Conservation (phyloP, 2,329 filamentous ascomycete species). For the Colletotrichum paranaense region DNA sequence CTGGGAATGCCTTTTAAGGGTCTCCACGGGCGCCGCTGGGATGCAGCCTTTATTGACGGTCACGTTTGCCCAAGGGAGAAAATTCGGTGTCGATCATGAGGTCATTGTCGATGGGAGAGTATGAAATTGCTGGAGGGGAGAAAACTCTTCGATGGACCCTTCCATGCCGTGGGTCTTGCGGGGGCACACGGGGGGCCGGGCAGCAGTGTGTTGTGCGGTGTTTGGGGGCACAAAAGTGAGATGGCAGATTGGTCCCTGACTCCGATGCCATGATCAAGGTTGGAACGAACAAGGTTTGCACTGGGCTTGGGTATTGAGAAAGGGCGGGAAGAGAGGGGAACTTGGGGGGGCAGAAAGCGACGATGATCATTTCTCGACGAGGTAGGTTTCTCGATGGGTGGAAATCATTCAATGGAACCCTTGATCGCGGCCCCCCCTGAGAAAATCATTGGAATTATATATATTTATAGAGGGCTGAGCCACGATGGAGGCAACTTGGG, state of each 20-base stretch:
- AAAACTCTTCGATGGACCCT: slow-evolving; percentile 28
- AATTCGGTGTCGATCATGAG: slow-evolving; percentile 33
- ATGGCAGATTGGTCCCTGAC: slow-evolving; percentile 19
- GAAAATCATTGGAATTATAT: slow-evolving; percentile 32
- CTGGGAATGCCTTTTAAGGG: slow-evolving; percentile 21
- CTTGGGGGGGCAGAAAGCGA: not conserved
- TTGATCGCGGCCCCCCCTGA: slow-evolving; percentile 31
- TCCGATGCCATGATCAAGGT: slow-evolving; percentile 8
- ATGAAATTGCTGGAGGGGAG: slow-evolving; percentile 9
- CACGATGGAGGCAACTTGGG: slow-evolving; percentile 7
- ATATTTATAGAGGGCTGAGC: slow-evolving; percentile 36
- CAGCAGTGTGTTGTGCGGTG: not conserved
- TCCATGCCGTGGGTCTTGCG: slow-evolving; percentile 31
- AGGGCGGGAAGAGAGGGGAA: not conserved
- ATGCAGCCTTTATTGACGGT: slow-evolving; percentile 35
- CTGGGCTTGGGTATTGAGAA: not conserved
- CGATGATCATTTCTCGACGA: slow-evolving; percentile 33
- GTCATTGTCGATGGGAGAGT: slow-evolving; percentile 29
- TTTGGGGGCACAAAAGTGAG: not conserved
- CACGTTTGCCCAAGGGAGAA: slow-evolving; percentile 19
- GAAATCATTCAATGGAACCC: slow-evolving; percentile 23
- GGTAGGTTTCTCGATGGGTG: slow-evolving; percentile 31
- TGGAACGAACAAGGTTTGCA: slow-evolving; percentile 13
- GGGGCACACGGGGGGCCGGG: not conserved
- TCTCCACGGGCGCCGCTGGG: slow-evolving; percentile 22